Conservation (phyloP, 768 basidiomycete genomes). For the Dioszegia hungarica region DNA sequence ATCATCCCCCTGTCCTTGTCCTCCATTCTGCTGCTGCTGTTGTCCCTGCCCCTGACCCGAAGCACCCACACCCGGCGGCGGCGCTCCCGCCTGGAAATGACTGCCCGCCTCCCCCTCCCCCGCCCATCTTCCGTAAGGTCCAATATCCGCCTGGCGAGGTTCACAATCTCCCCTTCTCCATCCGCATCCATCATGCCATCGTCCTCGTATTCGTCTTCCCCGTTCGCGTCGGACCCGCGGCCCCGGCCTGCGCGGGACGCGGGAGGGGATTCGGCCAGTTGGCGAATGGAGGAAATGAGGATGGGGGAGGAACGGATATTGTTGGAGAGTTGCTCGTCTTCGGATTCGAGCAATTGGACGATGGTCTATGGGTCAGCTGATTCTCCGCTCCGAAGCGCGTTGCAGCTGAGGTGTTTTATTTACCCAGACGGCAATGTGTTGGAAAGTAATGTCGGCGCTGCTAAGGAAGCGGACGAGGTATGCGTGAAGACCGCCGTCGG, state of each 20-base stretch:
- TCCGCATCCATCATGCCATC: slow-evolving; percentile 50
- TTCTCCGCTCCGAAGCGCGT: no score
- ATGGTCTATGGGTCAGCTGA: slow-evolving; percentile 59
- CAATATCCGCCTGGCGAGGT: slow-evolving; percentile 75
- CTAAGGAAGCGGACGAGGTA: slow-evolving; percentile 92
- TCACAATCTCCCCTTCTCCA: slow-evolving; percentile 85
- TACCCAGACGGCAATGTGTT: slow-evolving; percentile 95
- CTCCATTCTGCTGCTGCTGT: background rate
- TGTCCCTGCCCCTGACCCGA: background rate
- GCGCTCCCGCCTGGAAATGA: slow-evolving; percentile 1
- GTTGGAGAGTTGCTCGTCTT: slow-evolving; percentile 81
- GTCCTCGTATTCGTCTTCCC: slow-evolving; percentile 67
- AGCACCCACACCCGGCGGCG: background rate
- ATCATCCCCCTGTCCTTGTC: slow-evolving; percentile 3
- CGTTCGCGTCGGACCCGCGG: slow-evolving; percentile 52
- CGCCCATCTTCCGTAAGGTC: slow-evolving; percentile 67
- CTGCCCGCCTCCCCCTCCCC: slow-evolving; percentile 3
- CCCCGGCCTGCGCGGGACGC: slow-evolving; percentile 35
- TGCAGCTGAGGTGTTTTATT: no score
- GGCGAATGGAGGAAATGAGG: slow-evolving; percentile 78
- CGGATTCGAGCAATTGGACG: slow-evolving; percentile 94
- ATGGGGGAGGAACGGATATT: slow-evolving; percentile 81
- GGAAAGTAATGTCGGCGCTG: slow-evolving; percentile 93
- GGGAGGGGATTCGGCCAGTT: slow-evolving; percentile 58
- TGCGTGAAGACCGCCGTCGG: slow-evolving; percentile 92